phyloP scores from a whole-genome alignment of 225 moss, liverwort and hornwort genomes.

The Pseudisothecium myosuroides region DNA sequence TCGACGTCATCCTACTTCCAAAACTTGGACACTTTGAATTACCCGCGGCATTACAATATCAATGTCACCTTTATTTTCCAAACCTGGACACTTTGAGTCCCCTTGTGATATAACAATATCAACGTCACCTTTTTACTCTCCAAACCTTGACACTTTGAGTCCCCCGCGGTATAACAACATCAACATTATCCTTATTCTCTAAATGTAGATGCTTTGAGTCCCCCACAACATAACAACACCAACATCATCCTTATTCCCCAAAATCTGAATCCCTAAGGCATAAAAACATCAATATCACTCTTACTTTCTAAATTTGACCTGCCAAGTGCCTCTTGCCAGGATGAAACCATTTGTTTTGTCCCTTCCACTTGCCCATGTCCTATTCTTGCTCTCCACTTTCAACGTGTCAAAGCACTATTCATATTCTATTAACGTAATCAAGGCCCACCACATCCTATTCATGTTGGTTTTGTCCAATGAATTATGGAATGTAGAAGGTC shows the following conservation, averaged over 20 bases:
- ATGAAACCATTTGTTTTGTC: background rate
- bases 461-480: background rate
- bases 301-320: fast-evolving
- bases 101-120: too few species aligned
- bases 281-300: too few species aligned
- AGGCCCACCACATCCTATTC: background rate
- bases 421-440: background rate
- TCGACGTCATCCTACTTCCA: too few species aligned
- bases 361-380: background rate
- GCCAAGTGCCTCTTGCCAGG: fast-evolving
- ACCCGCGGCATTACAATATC: background rate
- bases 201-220: background rate
- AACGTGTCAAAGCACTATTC: background rate
- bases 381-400: background rate
- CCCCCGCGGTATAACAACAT: background rate
- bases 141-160: too few species aligned
- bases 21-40: too few species aligned
- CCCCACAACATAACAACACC: too few species aligned
- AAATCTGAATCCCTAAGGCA: too few species aligned
- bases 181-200: background rate
- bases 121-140: too few species aligned
- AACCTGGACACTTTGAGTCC: background rate
- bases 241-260: too few species aligned
- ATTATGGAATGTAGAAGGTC: background rate
- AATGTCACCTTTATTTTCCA: background rate